Conservation (phyloP, 257 asterid species). For the Handroanthus guayacan region DNA sequence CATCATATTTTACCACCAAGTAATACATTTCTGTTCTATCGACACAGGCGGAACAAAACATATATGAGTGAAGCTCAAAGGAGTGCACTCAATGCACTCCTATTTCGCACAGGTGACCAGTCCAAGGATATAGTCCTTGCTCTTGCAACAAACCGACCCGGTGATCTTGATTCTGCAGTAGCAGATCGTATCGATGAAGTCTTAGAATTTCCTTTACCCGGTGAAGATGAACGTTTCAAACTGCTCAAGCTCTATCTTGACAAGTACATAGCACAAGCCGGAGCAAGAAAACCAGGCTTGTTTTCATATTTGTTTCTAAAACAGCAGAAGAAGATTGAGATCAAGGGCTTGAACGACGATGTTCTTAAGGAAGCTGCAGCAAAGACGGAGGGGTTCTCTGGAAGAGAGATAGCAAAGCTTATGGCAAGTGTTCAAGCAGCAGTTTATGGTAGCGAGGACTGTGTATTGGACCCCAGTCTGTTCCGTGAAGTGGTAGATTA, state of each 20-base stretch:
- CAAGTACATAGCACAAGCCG: slow-evolving; percentile 81
- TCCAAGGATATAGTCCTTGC: slow-evolving; percentile 94
- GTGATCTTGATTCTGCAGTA: slow-evolving; percentile 94
- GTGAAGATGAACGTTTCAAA: slow-evolving; percentile 84
- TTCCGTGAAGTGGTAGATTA: slow-evolving; percentile 83
- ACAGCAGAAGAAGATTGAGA: slow-evolving; percentile 74
- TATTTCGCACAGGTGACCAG: slow-evolving; percentile 92
- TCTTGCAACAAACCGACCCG: slow-evolving; percentile 89
- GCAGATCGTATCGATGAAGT: slow-evolving; percentile 94
- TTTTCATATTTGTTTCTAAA: slow-evolving; percentile 62
- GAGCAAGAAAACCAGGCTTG: slow-evolving; percentile 65
- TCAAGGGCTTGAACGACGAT: slow-evolving; percentile 74
- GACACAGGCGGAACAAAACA: slow-evolving; percentile 82
- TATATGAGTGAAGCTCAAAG: slow-evolving; percentile 98
- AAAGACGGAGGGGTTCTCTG: slow-evolving; percentile 79
- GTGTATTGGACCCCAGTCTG: slow-evolving; percentile 70
- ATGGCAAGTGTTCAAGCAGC: slow-evolving; percentile 97
- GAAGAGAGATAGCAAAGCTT: slow-evolving; percentile 90
- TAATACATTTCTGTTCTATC: not conserved
- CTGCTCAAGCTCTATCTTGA: slow-evolving; percentile 77
- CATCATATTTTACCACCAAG: not conserved
- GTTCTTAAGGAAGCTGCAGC: slow-evolving; percentile 82
- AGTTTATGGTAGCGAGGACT: slow-evolving; percentile 81
- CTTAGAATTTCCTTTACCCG: slow-evolving; percentile 89
- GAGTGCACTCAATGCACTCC: slow-evolving; percentile 92